Base-by-base conservation (phyloP, 2,329 filamentous ascomycete species). In the Falciphora oryzae region DNA sequence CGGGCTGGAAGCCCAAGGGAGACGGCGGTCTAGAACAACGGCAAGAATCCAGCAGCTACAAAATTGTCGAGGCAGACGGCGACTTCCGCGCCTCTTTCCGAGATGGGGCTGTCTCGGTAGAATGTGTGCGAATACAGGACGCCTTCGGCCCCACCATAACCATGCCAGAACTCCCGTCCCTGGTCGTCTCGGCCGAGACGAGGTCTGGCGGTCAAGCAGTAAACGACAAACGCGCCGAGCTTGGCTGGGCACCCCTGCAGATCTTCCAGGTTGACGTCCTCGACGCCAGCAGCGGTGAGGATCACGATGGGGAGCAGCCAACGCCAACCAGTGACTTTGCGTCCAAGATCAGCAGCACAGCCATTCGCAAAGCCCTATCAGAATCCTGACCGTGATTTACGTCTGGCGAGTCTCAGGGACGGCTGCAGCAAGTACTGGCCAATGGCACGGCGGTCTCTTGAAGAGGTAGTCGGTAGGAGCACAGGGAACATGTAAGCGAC, bases 191-290 rank as follows among this genome's bases (percentile, higher is more conserved):
- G 7, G 89, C 85, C 16, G 95, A 99, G 79, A 98, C 95, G 22
- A 85, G 91, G 63, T 83, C 87, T 1, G 95, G 95, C 44, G 95
- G 93, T 6, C 81, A 86, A 66, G 91, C 91, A 0, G 92, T 99
- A 69, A 99, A 99, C 73, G 83, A 89, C n/a, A 91, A 89, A 74
- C 85, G 95, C 59, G 78, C 72, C 32, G 89, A 91, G 70, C 89
- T 88, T 66, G 91, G 90, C 2, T 97, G 92, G 93, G 79, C 81
- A 50, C 76, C 80, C 29, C 80, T 99, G 56, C 87, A 92, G 31
- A 85, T 96, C 0, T 97, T 92, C 71, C 93, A 96, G 74, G 92
- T 98, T 32, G 91, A 95, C 71, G 92, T 98, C 18, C 82, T 99
- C 22, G 90, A 94, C 75, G 84, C 87, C 70, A 57, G 73, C 64